Percentiles rank a stretch among this genome's conserved stretches.
Conservation (phyloP, 768 basidiomycete species). For the Rhizopogon vesiculosus region DNA sequence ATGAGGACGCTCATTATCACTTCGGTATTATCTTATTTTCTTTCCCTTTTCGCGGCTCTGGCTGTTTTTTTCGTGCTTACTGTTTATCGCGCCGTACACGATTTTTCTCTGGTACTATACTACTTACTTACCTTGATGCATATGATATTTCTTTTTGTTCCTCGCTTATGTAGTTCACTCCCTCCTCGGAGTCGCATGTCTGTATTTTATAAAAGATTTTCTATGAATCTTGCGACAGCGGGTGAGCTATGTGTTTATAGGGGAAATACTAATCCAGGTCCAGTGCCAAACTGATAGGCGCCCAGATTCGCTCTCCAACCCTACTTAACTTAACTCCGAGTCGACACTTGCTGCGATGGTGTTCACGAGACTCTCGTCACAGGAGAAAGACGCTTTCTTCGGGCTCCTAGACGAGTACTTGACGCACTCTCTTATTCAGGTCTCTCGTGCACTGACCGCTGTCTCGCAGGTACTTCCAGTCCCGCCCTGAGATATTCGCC, state of each 20-base stretch:
- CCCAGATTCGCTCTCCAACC: not conserved
- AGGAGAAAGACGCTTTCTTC: constrained; percentile 83
- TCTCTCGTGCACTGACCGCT: not conserved
- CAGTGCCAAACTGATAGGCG: not conserved
- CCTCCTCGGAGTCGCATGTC: constrained; percentile 13
- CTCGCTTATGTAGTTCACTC: constrained; percentile 1
- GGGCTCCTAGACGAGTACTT: constrained; percentile 72
- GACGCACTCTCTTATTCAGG: constrained; percentile 2
- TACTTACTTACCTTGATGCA: not conserved
- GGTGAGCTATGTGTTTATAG: not conserved
- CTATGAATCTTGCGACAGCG: not conserved
- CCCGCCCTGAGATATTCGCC: constrained; percentile 64
- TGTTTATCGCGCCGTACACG: not conserved
- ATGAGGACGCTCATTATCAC: constrained; percentile 19
- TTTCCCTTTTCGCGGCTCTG: not conserved
- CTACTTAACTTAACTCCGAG: not conserved
- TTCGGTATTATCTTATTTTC: constrained; percentile 19
- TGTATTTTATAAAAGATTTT: constrained; percentile 27
- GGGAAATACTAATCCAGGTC: not conserved
- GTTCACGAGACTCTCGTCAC: constrained; percentile 57
- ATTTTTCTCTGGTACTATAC: not conserved
- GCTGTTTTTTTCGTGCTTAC: not conserved
- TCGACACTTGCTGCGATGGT: constrained; percentile 42
- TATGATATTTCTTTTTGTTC: not conserved
- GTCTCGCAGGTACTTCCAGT: constrained; percentile 58